Evolutionary conservation across 2,329 filamentous ascomycete genomes (phyloP), one percentile per base, ranked within the genome.

Genomic region (Ascosphaera aggregata): DNA sequence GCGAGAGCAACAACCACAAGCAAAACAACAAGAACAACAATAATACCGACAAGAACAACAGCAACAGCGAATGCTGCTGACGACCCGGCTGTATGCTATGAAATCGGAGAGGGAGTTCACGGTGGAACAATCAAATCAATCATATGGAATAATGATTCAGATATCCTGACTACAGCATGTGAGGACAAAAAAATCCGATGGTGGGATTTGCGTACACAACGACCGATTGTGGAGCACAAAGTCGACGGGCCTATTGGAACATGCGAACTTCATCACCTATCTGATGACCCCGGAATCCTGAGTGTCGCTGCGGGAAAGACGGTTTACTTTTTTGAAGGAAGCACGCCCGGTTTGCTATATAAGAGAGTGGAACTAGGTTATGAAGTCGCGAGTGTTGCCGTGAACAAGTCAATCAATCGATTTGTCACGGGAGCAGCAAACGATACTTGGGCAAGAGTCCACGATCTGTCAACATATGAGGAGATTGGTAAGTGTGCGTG

Each of bases 371-470:
- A 75, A 43, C 74, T 91, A 36, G 66, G 73, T 3, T 84, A 92
- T 49, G 84, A 91, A 13, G 78, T 94, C 44, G 85, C 85, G 2
- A 92, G 82, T 50, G 89, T 93, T 4, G 81, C 80, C 0, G 64
- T 98, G 2, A 86, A 95, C 51, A 71, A 80, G 41, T 76, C 75
- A 44, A 74, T 79, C 41, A 71, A 78, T 43, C 81, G 80, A 49
- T 74, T 93, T 49, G 79, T 95, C 9, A 91, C 91, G 15, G 89
- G 89, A 43, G 82, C 85, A 54, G 79, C 80, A 44, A 79, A 76
- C 31, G 86, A 93, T 51, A 95, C 89, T 0, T 98, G 86, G 86
- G 86, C 89, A n/a, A 75, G 81, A 43, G 79, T 95, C 4, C 91
- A 92, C 61, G 73, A 84, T 50, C 86, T 84, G 59, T 82, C 94